Base-by-base conservation (phyloP, 2,329 filamentous ascomycete genomes). In the Neonectria punicea region DNA sequence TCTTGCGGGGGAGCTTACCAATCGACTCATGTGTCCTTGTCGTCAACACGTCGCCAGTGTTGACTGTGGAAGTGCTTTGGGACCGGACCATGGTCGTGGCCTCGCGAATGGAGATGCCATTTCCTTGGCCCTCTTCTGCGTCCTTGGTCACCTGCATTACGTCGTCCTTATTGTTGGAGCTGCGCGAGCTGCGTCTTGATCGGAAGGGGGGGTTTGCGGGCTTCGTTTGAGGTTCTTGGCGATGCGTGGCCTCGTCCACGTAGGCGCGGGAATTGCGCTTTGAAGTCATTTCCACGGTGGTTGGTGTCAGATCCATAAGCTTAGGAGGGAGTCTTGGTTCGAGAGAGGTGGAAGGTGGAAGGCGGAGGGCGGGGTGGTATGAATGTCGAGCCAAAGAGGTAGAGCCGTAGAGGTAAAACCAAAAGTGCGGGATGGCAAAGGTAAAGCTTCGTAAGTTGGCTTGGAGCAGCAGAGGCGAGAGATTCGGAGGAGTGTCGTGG, bases 181-280 rank as follows among this genome's bases (percentile, higher is more conserved):
- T 75, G 43, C 73, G 73, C 2, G 77, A 79, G 49, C 70, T 75
- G 30, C 73, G 73, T 60, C 75, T 70, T 43, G 75, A 75, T 47
- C 73, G 68, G 50, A 72, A 75, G 3, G 76, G 69, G 2, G 72
- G 68, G 6, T 57, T 64, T 11, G 67, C 46, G 14, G 65, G 53
- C 20, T 36, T 65, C 51, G 63, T 43, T 10, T 72, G 60, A 14
- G 54, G 49, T 34, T 70, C 67, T 20, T 53, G 61, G 36, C 46
- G 22, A 20, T 66, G 66, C 1, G 58, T 46, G 7, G 53, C 47
- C 46, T 73, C 71, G 51, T 73, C 70, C 54, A 72, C 58, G 16
- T 68, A 71, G 16, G 59, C 54, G 63, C 67, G 68, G 41, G 71
- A 70, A 53, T 53, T 73, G 41, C 71, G 71, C 62, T 72, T 73